Evolutionary conservation across 352 stramenopile genomes (phyloP), one percentile per base, ranked within the genome.

Genomic region (Pythium folliculosum): DNA sequence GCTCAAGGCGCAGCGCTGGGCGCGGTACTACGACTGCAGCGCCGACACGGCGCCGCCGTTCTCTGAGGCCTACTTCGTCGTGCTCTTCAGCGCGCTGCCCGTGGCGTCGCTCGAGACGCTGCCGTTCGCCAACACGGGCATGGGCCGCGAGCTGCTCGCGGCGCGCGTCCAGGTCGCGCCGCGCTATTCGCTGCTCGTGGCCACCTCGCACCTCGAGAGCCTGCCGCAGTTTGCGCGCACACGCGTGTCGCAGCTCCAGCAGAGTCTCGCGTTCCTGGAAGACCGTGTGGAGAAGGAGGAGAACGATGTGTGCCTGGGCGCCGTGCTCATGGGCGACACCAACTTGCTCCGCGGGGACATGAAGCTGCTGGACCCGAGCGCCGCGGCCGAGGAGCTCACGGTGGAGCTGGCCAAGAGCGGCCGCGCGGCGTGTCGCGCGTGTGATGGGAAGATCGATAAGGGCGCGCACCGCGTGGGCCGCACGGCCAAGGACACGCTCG

Each of bases 1-100:
- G 56, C 81, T 92, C 32, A 78, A 80, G 35, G 63, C 63, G n/a
- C 79, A 92, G 70, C 62, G 65, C 19, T 94, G 85, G 85, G 69
- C 76, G 6, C 67, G 70, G 58, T 92, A 79, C 73, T 94, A 94
- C 59, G 85, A 94, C 77, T 94, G 85, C 76, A 94, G 85, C 38
- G 59, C 84, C 47, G 83, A 94, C 64, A 77, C 73, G 12, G 82
- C 78, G 21, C 78, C 65, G n/a, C 85, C 85, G 1, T 88, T 89
- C 49, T 86, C 86, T 10, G 77, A 88, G 43, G 73, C 85, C 8
- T 94, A 94, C 70, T 94, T 91, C 45, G 83, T 91, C 52, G 80
- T 82, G 47, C 75, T 94, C 22, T 94, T 94, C 63, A 91, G 81
- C 61, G 85, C 85, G 32, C 58, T 94, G 66, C 83, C 83, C 25